Evolutionary conservation across 208 protist species (phyloP).

Genomic region (Phytomonas sp.): DNA sequence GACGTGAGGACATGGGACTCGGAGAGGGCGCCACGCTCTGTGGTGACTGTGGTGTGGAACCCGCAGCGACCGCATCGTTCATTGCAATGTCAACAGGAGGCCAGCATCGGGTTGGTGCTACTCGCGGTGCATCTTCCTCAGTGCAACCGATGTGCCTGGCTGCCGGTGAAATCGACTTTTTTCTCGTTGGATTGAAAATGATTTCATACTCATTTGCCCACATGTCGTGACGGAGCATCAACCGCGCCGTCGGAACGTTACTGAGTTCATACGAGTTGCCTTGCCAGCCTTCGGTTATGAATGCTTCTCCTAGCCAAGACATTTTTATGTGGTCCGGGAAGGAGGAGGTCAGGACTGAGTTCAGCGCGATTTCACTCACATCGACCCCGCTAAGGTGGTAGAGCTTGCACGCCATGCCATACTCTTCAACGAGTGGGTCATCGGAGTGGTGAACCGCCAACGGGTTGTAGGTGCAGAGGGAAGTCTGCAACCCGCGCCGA

Average conservation of each 20-base stretch:
- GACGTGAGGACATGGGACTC: neutral
- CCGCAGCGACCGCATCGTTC: neutral
- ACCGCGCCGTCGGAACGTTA: constrained; percentile 55
- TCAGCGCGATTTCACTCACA: constrained; percentile 77
- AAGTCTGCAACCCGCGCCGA: constrained; percentile 91
- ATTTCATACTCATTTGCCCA: constrained; percentile 45
- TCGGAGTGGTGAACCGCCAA: constrained; percentile 93
- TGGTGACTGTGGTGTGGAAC: neutral
- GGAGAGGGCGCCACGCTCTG: neutral
- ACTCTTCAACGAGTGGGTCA: constrained; percentile 83
- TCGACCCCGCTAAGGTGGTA: constrained; percentile 71
- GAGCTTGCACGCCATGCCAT: constrained; percentile 53
- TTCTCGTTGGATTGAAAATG: constrained; percentile 1
- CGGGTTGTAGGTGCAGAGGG: constrained; percentile 90
- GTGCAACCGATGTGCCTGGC: neutral
- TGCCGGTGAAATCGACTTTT: constrained; percentile 8
- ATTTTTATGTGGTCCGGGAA: constrained; percentile 51
- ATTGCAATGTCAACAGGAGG: neutral
- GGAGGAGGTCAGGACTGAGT: constrained; percentile 76
- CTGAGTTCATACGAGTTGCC: constrained; percentile 57
- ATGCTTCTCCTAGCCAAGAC: constrained; percentile 63
- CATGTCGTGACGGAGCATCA: constrained; percentile 61
- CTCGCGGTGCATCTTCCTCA: neutral
- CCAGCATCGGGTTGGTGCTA: neutral
- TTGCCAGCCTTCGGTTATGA: constrained; percentile 41